Percentiles rank a stretch among this genome's conserved stretches.
These are phyloP conservation scores for Sporormia fimetaria DNA, from an alignment of 495 filamentous ascomycete species.

Conservation along the genomic window DNA sequence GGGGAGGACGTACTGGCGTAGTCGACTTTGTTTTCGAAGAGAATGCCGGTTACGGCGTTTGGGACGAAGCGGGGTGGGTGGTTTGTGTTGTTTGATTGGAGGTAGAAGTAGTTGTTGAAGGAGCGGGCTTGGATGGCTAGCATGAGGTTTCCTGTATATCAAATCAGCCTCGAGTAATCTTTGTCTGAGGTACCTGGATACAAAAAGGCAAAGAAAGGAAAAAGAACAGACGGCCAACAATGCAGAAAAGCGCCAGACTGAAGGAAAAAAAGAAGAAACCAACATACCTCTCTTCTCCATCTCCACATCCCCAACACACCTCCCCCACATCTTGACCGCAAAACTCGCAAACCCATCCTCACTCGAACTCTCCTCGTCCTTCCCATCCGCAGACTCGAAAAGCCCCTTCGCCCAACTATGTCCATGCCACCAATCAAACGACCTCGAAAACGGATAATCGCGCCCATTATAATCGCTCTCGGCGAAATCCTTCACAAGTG, in stretches of 20 bases:
- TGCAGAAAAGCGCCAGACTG: too few species aligned
- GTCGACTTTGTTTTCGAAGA: slow-evolving; percentile 95
- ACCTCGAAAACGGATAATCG: slow-evolving; percentile 59
- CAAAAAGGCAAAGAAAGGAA: too few species aligned
- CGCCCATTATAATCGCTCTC: slow-evolving; percentile 57
- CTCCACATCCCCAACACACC: slow-evolving; percentile 55
- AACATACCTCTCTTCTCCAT: slow-evolving; percentile 76
- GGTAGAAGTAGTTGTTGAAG: slow-evolving; percentile 70
- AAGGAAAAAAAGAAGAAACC: too few species aligned
- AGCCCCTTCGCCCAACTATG: slow-evolving; percentile 95
- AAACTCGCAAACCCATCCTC: slow-evolving; percentile 79
- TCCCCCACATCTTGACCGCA: slow-evolving; percentile 88
- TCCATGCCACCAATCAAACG: slow-evolving; percentile 82
- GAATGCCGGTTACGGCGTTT: slow-evolving; percentile 81
- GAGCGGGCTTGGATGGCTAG: slow-evolving; percentile 60
- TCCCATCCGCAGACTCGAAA: slow-evolving; percentile 74
- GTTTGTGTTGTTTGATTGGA: slow-evolving; percentile 55
- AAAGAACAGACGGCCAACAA: too few species aligned
- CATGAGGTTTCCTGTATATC: slow-evolving; percentile 51
- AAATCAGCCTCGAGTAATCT: neutral
- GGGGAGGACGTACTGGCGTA: slow-evolving; percentile 46
- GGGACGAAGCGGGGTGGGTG: slow-evolving; percentile 65
- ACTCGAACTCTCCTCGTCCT: slow-evolving; percentile 80
- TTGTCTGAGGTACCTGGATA: too few species aligned
- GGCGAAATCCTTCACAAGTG: slow-evolving; percentile 43